phyloP scores from a whole-genome alignment of 345 rosid species.

The Anastatica hierochuntica region DNA sequence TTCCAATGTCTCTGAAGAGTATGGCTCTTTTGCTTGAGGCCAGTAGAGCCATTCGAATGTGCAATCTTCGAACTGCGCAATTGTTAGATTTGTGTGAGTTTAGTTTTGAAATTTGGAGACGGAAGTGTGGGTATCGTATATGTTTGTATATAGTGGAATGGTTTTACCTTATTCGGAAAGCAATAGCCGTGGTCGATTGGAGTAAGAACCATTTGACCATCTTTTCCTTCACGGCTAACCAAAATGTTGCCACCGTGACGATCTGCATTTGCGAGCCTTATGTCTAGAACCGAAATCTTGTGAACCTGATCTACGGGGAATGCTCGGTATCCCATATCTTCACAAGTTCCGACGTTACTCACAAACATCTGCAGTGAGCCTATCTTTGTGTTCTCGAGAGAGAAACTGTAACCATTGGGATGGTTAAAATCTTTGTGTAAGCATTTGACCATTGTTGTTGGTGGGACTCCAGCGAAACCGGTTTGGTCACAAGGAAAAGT shows the following conservation, averaged over 20 bases:
- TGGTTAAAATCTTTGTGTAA: conserved; percentile 61
- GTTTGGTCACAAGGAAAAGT: conserved; percentile 27
- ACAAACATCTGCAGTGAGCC: conserved; percentile 85
- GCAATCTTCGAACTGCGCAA: conserved; percentile 74
- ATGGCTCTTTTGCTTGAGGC: conserved; percentile 76
- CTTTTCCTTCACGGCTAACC: conserved; percentile 41
- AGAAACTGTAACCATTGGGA: conserved; percentile 42
- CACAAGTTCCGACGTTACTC: conserved; percentile 70
- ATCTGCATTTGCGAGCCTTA: conserved; percentile 92
- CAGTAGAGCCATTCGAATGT: conserved; percentile 93
- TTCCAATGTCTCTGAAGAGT: conserved; percentile 41
- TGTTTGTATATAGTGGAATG: too few relatives aligned
- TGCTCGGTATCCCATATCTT: conserved; percentile 67
- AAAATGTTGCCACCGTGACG: conserved; percentile 87
- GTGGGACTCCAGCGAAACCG: conserved; percentile 87
- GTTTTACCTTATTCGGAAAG: conserved; percentile 66
- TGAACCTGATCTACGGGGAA: conserved; percentile 76
- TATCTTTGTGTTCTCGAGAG: conserved; percentile 41
- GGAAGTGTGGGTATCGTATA: background rate
- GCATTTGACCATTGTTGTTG: conserved; percentile 70
- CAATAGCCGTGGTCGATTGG: conserved; percentile 93
- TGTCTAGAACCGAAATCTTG: conserved; percentile 80
- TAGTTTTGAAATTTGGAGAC: background rate
- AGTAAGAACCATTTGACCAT: conserved; percentile 41
- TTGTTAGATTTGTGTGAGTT: background rate